Conservation (phyloP, 208 protist genomes). For the Trypanosoma mega region DNA sequence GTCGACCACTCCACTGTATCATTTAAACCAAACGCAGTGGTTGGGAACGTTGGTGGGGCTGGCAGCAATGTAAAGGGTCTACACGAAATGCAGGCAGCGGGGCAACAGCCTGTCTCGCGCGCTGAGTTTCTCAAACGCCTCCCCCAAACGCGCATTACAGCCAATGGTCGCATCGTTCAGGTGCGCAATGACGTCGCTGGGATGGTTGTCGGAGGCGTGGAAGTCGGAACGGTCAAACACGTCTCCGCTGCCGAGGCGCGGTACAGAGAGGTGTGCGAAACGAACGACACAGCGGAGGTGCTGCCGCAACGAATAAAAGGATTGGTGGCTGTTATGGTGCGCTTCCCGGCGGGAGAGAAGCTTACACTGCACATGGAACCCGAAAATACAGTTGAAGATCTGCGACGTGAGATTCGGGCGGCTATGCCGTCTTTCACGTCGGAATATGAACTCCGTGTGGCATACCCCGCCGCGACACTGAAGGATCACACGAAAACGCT, state of each 20-base stretch:
- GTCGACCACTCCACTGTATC: constrained; percentile 56
- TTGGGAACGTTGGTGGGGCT: neutral
- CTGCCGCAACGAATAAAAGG: constrained; percentile 20
- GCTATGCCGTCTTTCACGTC: constrained; percentile 48
- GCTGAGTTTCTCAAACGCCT: constrained; percentile 71
- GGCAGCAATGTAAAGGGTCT: constrained; percentile 19
- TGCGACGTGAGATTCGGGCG: constrained; percentile 56
- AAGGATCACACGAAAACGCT: constrained; percentile 67
- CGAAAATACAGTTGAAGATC: constrained; percentile 52
- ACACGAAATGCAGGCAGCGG: constrained; percentile 14
- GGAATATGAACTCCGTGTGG: constrained; percentile 75
- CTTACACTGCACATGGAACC: constrained; percentile 52
- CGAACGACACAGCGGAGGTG: neutral
- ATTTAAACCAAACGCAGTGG: constrained; percentile 6
- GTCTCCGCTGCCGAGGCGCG: constrained; percentile 44
- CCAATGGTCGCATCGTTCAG: constrained; percentile 65
- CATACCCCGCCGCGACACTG: constrained; percentile 59
- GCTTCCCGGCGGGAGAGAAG: constrained; percentile 64
- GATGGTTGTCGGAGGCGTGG: constrained; percentile 33
- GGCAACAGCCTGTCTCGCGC: constrained; percentile 29
- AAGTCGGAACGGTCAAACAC: constrained; percentile 35
- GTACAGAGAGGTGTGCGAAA: neutral
- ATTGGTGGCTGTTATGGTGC: constrained; percentile 60
- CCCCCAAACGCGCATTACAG: constrained; percentile 62
- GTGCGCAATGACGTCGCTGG: constrained; percentile 54